These are phyloP conservation scores for Xylariomycetidae sp. DNA, from an alignment of 2,329 filamentous ascomycete genomes.

Conservation along the genomic window DNA sequence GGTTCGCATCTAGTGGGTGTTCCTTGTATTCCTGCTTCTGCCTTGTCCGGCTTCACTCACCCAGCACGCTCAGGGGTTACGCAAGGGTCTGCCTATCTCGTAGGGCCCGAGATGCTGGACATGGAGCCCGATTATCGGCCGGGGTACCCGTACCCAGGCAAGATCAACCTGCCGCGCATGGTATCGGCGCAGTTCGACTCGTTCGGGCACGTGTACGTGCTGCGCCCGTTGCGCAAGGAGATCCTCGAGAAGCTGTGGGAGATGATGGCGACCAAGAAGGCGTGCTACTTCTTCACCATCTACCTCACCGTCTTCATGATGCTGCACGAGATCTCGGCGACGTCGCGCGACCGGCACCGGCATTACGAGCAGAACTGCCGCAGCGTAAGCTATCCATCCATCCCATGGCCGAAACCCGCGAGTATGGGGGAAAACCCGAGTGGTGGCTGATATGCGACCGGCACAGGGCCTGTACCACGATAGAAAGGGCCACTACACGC, in stretches of 20 bases:
- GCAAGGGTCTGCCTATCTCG: constrained; percentile 37
- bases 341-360: constrained; percentile 29
- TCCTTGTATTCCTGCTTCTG: not conserved
- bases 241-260: constrained; percentile 22
- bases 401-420: too few species aligned
- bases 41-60: too few species aligned
- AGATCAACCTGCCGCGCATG: constrained; percentile 28
- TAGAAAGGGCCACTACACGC: too few species aligned
- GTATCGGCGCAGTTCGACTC: constrained; percentile 27
- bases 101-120: constrained; percentile 33
- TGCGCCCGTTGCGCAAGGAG: constrained; percentile 15
- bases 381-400: too few species aligned
- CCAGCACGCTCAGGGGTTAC: constrained; percentile 36
- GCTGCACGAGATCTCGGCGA: constrained; percentile 32
- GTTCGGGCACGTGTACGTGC: constrained; percentile 16
- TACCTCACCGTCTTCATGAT: constrained; percentile 27
- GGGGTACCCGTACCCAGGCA: constrained; percentile 32
- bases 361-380: too few species aligned
- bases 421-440: too few species aligned
- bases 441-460: too few species aligned
- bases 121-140: constrained; percentile 31
- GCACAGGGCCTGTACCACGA: too few species aligned
- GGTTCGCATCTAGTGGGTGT: constrained; percentile 41
- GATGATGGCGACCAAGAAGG: constrained; percentile 23
- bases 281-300: constrained; percentile 21